Conservation (phyloP, 228 moss, liverwort and hornwort species). For the Sphagnum magellanicum region DNA sequence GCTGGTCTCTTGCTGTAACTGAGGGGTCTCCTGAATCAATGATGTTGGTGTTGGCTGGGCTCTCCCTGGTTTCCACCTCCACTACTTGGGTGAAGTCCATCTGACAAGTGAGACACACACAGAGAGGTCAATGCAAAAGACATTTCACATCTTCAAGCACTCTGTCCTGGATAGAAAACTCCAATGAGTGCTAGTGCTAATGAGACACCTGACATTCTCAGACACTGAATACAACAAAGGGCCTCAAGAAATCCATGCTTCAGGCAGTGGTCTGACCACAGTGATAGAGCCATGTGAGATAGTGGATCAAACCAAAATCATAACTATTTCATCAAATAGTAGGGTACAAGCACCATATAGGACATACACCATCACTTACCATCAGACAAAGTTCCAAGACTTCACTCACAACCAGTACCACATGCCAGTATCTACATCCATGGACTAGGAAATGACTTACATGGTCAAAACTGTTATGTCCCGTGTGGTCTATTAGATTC, state of each 20-base stretch:
- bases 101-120: slow-evolving; percentile 18
- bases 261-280: background rate
- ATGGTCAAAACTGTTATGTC: too few relatives aligned
- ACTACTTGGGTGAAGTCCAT: slow-evolving; percentile 29
- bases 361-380: too few relatives aligned
- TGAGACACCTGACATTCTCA: background rate
- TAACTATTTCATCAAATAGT: background rate
- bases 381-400: too few relatives aligned
- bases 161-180: background rate
- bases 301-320: background rate
- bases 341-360: too few relatives aligned
- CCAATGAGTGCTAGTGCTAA: slow-evolving; percentile 2
- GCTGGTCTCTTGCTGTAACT: background rate
- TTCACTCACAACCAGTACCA: too few relatives aligned
- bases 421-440: too few relatives aligned
- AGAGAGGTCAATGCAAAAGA: background rate
- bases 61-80: slow-evolving; percentile 13
- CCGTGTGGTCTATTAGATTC: too few relatives aligned
- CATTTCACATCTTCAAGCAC: background rate
- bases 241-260: background rate
- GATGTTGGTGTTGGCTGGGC: slow-evolving; percentile 16
- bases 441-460: too few relatives aligned
- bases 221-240: too few relatives aligned
- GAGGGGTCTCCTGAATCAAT: slow-evolving; percentile 12
- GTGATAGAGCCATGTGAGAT: background rate